Base-by-base conservation (phyloP, 2,329 filamentous ascomycete genomes). In the Scleromitrula shiraiana region DNA sequence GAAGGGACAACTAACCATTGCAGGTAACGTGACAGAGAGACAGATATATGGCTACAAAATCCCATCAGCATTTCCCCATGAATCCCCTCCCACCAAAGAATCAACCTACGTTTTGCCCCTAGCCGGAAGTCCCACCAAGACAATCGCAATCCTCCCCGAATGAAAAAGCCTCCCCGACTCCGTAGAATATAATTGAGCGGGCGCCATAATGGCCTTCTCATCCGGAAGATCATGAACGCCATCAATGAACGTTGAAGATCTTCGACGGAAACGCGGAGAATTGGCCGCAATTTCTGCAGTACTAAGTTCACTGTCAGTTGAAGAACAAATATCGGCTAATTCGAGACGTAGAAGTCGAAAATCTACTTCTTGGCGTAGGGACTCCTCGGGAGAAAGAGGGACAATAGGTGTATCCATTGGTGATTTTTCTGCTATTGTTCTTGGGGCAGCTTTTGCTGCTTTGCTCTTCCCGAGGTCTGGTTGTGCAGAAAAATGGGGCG, bases 101-200 rank as follows among this genome's bases (percentile, higher is more conserved):
- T 38, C 38, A 29, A 71, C 83, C 65, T 68, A 88, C 77, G 93
- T 98, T 70, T 98, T 98, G 52, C 93, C 93, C 62, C 93, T 83
- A 32, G 93, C 93, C 35, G 93, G 93, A 24, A 96, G 78, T 20
- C 93, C 93, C 57, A 97, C 93, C 65, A 95, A 96, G 56, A 93
- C 91, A 60, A 98, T 97, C 40, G 91, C 91, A 64, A 98, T 98
- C 50, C 91, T 82, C 40, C 93, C 93, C 19, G 93, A 96, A 68
- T 98, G 93, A 66, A 98, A 98, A 24, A 98, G 80, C 35, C 93
- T 82, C 41, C 93, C 93, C 40, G 91, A 97, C 77, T 97, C 95
- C 45, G 93, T 98, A 67, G 89, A 96, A 72, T 98, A 98, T 38
- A 98, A 77, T 70, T 98, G 93, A 57, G 93, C 93, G 24, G 93